phyloP scores from a whole-genome alignment of 768 basidiomycete genomes.

The Neoboletus magnificus region DNA sequence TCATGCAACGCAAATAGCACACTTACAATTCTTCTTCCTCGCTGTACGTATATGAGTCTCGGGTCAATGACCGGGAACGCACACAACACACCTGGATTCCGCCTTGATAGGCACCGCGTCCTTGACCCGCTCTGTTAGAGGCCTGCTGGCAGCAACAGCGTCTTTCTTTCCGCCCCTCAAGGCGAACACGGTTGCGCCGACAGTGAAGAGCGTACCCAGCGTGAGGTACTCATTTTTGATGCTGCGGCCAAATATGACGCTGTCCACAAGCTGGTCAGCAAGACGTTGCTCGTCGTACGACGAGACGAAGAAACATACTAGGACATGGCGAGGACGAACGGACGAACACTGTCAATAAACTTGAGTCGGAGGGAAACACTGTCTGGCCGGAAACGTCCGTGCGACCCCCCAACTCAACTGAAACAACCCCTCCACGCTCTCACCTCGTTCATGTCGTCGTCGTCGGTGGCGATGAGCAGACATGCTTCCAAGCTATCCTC shows the following conservation, averaged over 20 bases:
- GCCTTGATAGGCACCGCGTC: slow-evolving; percentile 62
- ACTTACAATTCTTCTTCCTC: slow-evolving; percentile 86
- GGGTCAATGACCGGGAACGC: not conserved
- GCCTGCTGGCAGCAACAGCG: slow-evolving; percentile 35
- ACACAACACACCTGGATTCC: slow-evolving; percentile 60
- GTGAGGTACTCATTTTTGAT: slow-evolving; percentile 81
- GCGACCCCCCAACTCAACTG: slow-evolving; percentile 17
- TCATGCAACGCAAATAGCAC: slow-evolving; percentile 8
- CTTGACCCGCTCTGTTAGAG: slow-evolving; percentile 56
- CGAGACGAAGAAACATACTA: slow-evolving; percentile 34
- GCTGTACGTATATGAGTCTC: slow-evolving; percentile 35
- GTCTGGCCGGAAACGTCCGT: slow-evolving; percentile 19
- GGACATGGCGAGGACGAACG: slow-evolving; percentile 37
- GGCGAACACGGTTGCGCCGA: slow-evolving; percentile 51
- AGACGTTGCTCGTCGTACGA: not conserved
- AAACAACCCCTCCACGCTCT: slow-evolving; percentile 6
- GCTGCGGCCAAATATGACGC: slow-evolving; percentile 74
- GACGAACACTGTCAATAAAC: not conserved
- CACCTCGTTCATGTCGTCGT: not conserved
- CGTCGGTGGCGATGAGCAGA: not conserved
- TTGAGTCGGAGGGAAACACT: not conserved
- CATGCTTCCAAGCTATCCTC: slow-evolving; percentile 37
- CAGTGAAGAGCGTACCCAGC: slow-evolving; percentile 61
- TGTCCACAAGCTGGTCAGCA: slow-evolving; percentile 27
- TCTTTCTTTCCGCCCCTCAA: slow-evolving; percentile 56